A percentile compares a stretch with the other conserved stretches of the same genome.
These are phyloP conservation scores for Toxoplasma gondii DNA, from an alignment of 169 alveolate species.

Conservation along the genomic window DNA sequence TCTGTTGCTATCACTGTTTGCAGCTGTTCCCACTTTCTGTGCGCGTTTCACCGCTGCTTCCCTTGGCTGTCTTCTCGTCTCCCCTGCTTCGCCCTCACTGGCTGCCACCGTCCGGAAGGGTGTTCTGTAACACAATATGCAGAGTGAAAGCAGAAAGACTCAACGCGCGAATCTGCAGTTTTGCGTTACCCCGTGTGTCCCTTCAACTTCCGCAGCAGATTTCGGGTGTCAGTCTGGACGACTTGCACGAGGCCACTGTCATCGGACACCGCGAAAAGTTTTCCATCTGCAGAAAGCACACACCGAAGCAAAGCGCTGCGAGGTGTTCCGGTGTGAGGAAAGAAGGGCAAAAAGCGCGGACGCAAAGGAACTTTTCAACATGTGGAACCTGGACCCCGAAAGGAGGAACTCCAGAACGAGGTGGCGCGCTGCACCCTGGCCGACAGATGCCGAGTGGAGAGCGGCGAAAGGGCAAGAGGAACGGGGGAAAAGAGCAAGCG, in stretches of 20 bases:
- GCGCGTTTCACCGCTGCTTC: too few species aligned
- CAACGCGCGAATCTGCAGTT: too few species aligned
- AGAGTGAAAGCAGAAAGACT: too few species aligned
- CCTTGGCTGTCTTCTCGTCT: too few species aligned
- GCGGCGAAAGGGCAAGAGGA: background rate
- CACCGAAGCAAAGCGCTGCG: too few species aligned
- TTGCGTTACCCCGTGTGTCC: constrained; percentile 36
- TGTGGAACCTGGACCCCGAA: too few species aligned
- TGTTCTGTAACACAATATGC: too few species aligned
- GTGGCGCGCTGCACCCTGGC: too few species aligned
- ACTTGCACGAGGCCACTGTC: constrained; percentile 32
- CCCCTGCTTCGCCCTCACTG: too few species aligned
- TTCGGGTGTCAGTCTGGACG: constrained; percentile 39
- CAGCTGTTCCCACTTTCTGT: too few species aligned
- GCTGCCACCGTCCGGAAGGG: too few species aligned
- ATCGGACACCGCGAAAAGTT: constrained; percentile 12
- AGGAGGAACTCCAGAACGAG: background rate
- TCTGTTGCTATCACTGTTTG: too few species aligned
- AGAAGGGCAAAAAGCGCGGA: background rate
- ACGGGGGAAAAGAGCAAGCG: background rate
- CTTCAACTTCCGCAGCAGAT: constrained; percentile 24
- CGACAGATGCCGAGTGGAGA: background rate
- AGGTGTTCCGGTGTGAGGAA: background rate
- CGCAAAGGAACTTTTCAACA: background rate
- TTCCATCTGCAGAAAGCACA: background rate